Evolutionary conservation across 805 yeast species (phyloP), one percentile per base, ranked within the genome.

Genomic region (Pichia ethanolica): DNA sequence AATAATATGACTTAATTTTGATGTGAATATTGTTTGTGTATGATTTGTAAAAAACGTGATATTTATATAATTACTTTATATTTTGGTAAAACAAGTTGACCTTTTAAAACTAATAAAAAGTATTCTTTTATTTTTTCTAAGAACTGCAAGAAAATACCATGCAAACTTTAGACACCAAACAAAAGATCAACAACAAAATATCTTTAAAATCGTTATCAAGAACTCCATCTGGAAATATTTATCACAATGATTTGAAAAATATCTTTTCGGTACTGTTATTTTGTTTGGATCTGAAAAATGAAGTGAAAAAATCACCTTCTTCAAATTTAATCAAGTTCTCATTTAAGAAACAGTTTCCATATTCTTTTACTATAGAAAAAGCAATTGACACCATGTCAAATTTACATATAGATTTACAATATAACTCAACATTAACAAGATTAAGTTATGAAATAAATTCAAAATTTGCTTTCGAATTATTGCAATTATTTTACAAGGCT

Each of bases 211-310:
- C 53, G 9, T 41, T 53, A 25, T 48, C 57, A 3, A 70, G 76
- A 51, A 75, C 84, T 0, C 77, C 82, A 0, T 66, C 64, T 30
- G 86, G 85, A 0, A 66, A 71, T 27, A 70, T 82, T 30, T 76
- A 71, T 57, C 68, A 77, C 4, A 72, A 74, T 41, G 89, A 86
- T 56, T 56, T 86, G 41, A 78, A 78, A 53, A 78, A 78, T 35
- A 75, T 86, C 0, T 88, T 67, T 60, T 73, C 87, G 0, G 65
- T 81, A 33, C 53, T 77, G 55, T 45, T 78, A 0, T 66, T 67
- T 39, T 63, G 69, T 35, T 66, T 84, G 33, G 60, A 73, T 7
- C 59, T 78, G 35, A 65, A 44, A 12, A 43, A 46, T 6, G 47
- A 25, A 9, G 12, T 45, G 3, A 35, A 47, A 12, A 47, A 27